These are phyloP conservation scores for Annona cherimola DNA, from an alignment of 164 flowering plant genomes.

Conservation along the genomic window DNA sequence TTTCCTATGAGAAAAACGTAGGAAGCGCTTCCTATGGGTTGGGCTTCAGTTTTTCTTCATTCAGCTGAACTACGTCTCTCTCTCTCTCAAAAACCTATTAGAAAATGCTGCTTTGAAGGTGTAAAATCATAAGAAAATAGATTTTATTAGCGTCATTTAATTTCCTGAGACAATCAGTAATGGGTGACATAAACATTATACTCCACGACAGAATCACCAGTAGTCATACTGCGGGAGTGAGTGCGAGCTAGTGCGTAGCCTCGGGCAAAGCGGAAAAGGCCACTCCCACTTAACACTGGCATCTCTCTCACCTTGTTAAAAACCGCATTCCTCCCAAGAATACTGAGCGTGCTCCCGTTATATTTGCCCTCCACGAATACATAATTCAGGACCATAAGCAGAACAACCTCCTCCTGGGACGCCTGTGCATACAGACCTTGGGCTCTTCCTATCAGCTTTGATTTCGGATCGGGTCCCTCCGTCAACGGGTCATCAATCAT, in stretches of 20 bases:
- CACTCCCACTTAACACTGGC: conserved; percentile 14
- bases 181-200: conserved; percentile 9
- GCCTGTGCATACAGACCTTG: conserved; percentile 32
- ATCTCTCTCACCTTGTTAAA: conserved; percentile 10
- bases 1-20: too few species aligned
- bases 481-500: conserved; percentile 34
- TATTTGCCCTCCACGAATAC: conserved; percentile 26
- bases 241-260: conserved; percentile 11
- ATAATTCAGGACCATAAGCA: conserved; percentile 27
- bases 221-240: neutral
- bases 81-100: too few species aligned
- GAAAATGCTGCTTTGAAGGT: too few species aligned
- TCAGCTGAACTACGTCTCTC: too few species aligned
- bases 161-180: neutral
- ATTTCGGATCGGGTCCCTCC: conserved; percentile 13
- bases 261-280: conserved; percentile 8
- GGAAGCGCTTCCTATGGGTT: too few species aligned
- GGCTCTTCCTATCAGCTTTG: conserved; percentile 27
- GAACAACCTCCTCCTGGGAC: conserved; percentile 10
- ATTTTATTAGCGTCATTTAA: too few species aligned
- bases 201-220: conserved; percentile 9
- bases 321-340: conserved; percentile 8
- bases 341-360: conserved; percentile 13
- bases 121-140: too few species aligned
- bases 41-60: too few species aligned